phyloP scores from a whole-genome alignment of 805 yeast genomes.

The Candida adriatica region DNA sequence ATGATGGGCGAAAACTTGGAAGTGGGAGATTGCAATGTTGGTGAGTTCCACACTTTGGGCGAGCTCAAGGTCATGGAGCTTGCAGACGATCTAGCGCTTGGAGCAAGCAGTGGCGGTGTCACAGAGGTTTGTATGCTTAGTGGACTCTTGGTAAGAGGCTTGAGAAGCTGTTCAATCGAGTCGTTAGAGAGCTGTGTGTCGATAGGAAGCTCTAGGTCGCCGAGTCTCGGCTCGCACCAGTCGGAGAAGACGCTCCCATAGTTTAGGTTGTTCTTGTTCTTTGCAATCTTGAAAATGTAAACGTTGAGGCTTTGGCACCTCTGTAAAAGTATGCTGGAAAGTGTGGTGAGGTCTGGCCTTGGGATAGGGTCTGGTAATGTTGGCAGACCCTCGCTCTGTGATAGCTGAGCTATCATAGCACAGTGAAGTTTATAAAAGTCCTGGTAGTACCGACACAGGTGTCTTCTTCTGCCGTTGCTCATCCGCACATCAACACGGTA shows the following conservation, averaged over 20 bases:
- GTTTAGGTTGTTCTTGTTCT: conserved; percentile 19
- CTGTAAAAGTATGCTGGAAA: conserved; percentile 25
- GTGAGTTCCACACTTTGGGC: conserved; percentile 21
- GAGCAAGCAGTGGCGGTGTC: conserved; percentile 22
- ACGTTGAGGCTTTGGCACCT: conserved; percentile 35
- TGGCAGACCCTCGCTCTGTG: conserved; percentile 27
- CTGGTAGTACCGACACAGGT: conserved; percentile 42
- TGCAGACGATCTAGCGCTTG: conserved; percentile 4
- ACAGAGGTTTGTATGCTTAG: conserved; percentile 18
- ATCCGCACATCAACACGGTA: conserved; percentile 38
- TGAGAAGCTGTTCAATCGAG: conserved; percentile 17
- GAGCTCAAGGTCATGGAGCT: conserved; percentile 3
- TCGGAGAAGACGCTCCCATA: conserved; percentile 21
- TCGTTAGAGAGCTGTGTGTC: conserved; percentile 14
- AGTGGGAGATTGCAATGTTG: conserved; percentile 12
- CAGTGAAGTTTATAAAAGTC: conserved; percentile 43
- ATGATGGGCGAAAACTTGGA: conserved; percentile 8
- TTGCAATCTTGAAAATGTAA: conserved; percentile 32
- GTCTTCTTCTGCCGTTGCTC: conserved; percentile 30
- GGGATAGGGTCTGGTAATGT: conserved; percentile 43
- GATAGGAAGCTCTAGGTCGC: conserved; percentile 25
- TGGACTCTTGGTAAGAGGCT: conserved; percentile 18
- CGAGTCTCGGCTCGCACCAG: conserved; percentile 25
- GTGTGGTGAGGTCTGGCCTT: conserved; percentile 27
- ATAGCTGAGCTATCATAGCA: conserved; percentile 22